Conservation (phyloP, 441 rosid species). For the Erodium chrysanthum region DNA sequence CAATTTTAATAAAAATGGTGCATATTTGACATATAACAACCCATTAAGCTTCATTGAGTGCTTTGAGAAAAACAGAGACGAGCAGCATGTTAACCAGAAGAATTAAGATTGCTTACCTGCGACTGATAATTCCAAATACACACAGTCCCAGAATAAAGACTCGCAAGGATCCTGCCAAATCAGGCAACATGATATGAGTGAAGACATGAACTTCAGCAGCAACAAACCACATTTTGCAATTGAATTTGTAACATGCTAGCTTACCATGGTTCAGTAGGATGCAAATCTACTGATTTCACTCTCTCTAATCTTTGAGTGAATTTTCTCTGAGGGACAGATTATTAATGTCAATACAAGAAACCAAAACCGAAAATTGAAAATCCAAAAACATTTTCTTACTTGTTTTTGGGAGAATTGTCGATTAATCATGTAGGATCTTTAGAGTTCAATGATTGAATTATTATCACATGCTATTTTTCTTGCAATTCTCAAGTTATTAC, state of each 20-base stretch:
- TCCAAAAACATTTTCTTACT: too few species aligned
- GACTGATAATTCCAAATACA: constrained; percentile 75
- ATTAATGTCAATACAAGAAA: constrained; percentile 14
- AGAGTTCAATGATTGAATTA: too few species aligned
- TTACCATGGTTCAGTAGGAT: constrained; percentile 91
- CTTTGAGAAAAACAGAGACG: background rate
- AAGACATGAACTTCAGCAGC: background rate
- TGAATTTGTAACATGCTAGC: background rate
- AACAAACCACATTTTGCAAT: too few species aligned
- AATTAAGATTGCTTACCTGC: constrained; percentile 35
- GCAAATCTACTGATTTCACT: constrained; percentile 79
- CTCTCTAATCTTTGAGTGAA: constrained; percentile 74
- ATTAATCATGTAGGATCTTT: too few species aligned
- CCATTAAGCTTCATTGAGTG: background rate
- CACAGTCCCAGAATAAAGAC: constrained; percentile 68
- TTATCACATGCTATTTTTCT: too few species aligned
- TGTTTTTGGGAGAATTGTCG: too few species aligned
- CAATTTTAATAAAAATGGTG: too few species aligned
- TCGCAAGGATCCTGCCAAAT: constrained; percentile 50
- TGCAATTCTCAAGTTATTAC: too few species aligned
- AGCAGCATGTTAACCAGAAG: background rate
- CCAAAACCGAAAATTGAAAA: background rate
- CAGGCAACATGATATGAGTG: background rate
- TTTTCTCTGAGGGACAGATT: constrained; percentile 44
- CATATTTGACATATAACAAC: background rate